These are phyloP conservation scores for Apocynum venetum DNA, from an alignment of 257 asterid species.

Conservation along the genomic window DNA sequence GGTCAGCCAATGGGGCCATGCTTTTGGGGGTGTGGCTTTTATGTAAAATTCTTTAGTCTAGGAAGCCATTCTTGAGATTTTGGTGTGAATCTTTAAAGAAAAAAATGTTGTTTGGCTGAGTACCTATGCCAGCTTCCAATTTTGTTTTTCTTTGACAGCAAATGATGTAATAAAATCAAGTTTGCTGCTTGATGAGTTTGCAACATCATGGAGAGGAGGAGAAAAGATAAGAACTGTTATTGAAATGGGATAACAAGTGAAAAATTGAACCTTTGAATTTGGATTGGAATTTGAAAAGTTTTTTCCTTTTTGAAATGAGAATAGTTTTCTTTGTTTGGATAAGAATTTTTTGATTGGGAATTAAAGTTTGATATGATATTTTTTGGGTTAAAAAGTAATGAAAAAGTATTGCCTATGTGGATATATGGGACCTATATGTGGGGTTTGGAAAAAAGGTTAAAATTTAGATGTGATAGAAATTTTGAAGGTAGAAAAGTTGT, in stretches of 20 bases:
- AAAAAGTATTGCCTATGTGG: no score
- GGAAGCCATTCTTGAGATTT: not conserved
- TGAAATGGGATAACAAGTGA: not conserved
- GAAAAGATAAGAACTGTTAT: not conserved
- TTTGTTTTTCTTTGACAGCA: not conserved
- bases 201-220: not conserved
- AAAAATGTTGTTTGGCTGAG: not conserved
- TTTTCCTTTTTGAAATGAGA: not conserved
- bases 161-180: not conserved
- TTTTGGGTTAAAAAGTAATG: no score
- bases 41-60: not conserved
- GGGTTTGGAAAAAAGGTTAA: no score
- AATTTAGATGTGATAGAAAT: no score
- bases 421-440: no score
- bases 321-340: no score
- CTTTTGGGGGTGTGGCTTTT: not conserved
- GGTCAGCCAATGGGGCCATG: not conserved
- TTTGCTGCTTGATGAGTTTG: not conserved
- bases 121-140: not conserved
- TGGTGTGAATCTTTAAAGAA: not conserved
- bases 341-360: no score
- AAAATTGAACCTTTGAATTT: not conserved
- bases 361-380: no score
- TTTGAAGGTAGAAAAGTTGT: no score
- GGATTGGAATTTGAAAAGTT: not conserved